phyloP scores from a whole-genome alignment of 2,329 filamentous ascomycete genomes.

The Scopulariopsis brevicaulis region DNA sequence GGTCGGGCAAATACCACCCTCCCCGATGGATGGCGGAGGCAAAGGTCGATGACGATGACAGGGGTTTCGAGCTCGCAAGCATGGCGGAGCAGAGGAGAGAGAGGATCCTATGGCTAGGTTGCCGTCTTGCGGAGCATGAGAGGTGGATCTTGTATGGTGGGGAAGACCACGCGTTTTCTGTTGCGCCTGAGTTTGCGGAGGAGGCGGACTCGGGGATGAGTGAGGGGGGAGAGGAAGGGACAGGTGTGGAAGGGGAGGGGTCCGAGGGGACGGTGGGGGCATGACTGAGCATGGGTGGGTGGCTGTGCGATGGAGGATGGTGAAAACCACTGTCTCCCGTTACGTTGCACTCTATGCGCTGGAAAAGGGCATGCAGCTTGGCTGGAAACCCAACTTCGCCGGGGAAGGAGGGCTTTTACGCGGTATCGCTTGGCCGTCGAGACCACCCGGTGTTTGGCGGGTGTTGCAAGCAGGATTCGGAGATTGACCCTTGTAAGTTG shows the following conservation, averaged over 20 bases:
- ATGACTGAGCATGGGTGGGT: no score
- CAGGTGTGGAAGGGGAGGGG: background rate
- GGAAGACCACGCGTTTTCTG: slow-evolving; percentile 23
- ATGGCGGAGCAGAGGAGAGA: slow-evolving; percentile 46
- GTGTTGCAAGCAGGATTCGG: no score
- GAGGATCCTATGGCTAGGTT: slow-evolving; percentile 46
- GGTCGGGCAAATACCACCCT: slow-evolving; percentile 47
- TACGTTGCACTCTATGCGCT: no score
- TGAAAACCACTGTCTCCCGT: no score
- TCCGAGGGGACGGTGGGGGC: background rate
- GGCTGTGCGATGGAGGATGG: no score
- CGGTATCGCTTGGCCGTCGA: no score
- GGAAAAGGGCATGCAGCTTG: no score
- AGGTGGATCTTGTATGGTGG: slow-evolving; percentile 33
- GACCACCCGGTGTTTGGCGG: no score
- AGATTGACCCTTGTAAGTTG: no score
- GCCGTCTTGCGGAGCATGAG: slow-evolving; percentile 25
- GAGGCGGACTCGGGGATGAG: background rate
- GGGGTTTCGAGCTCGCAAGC: slow-evolving; percentile 48
- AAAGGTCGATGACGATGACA: slow-evolving; percentile 56
- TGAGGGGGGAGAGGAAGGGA: background rate
- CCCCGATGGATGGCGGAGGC: slow-evolving; percentile 44
- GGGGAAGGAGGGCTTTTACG: no score
- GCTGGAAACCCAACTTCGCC: no score
- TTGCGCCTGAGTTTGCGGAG: slow-evolving; percentile 10